Evolutionary conservation across 257 asterid species (phyloP).

Genomic region (Solanum habrochaites): DNA sequence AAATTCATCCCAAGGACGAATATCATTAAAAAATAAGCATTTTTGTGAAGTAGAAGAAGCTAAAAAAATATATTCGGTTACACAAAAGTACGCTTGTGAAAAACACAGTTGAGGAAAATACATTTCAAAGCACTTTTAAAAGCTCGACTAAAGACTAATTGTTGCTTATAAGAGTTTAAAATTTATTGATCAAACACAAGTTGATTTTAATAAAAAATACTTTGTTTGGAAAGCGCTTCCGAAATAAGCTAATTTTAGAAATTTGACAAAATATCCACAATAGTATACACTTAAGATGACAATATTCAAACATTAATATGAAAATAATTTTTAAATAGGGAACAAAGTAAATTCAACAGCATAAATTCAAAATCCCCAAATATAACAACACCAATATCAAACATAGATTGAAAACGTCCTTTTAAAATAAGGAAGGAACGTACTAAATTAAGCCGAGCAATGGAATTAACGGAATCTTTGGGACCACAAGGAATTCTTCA

Average conservation of each 20-base stretch:
- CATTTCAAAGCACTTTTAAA: background rate
- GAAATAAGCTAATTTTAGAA: too few species aligned
- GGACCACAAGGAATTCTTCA: slow-evolving; percentile 34
- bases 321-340: background rate
- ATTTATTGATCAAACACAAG: too few species aligned
- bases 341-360: background rate
- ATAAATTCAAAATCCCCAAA: background rate
- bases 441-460: slow-evolving; percentile 16
- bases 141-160: too few species aligned
- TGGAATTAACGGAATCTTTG: slow-evolving; percentile 7
- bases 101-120: too few species aligned
- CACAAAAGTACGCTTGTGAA: too few species aligned
- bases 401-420: too few species aligned
- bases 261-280: background rate
- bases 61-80: too few species aligned
- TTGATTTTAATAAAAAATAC: background rate
- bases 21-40: too few species aligned
- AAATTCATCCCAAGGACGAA: too few species aligned
- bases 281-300: background rate
- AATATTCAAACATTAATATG: background rate
- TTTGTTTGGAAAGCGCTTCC: background rate
- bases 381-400: background rate
- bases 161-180: too few species aligned
- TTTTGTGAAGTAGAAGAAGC: too few species aligned
- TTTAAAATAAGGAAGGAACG: background rate